A percentile compares a stretch with the other conserved stretches of the same genome.
These are phyloP conservation scores for Fistulinella staudtii DNA, from an alignment of 1,284 basidiomycete species.

Conservation along the genomic window DNA sequence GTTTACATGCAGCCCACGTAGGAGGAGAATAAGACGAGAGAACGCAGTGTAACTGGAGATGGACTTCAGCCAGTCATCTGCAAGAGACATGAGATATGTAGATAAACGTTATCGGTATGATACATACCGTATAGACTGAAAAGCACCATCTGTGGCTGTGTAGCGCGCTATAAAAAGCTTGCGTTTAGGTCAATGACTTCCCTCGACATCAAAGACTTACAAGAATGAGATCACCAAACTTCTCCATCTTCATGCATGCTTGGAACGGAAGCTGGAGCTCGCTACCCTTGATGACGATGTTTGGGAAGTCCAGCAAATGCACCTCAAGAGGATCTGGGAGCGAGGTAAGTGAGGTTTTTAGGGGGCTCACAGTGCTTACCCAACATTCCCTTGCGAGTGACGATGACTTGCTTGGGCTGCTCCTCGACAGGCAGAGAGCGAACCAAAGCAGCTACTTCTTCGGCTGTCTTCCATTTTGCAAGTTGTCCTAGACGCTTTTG, in stretches of 20 bases:
- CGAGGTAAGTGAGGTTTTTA: conserved; percentile 6
- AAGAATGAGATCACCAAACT: conserved; percentile 96
- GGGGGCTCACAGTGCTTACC: conserved; percentile 40
- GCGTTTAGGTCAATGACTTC: conserved; percentile 3
- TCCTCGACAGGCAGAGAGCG: conserved; percentile 98
- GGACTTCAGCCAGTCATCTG: conserved; percentile 97
- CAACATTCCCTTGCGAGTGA: conserved; percentile 99
- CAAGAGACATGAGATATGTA: conserved; percentile 4
- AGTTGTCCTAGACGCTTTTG: conserved; percentile 99
- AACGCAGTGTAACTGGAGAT: conserved; percentile 99
- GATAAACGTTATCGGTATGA: neutral
- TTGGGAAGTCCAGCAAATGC: conserved; percentile 98
- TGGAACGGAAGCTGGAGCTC: conserved; percentile 99
- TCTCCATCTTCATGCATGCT: conserved; percentile 99
- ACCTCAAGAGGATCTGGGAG: conserved; percentile 88
- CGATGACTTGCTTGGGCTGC: conserved; percentile 99
- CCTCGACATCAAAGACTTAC: conserved; percentile 37
- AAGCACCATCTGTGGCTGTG: conserved; percentile 98
- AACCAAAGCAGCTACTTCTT: conserved; percentile 98
- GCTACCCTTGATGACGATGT: conserved; percentile 99
- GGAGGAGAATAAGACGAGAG: conserved; percentile 91
- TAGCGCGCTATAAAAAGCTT: conserved; percentile 62
- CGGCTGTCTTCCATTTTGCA: conserved; percentile 99
- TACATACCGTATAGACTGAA: conserved; percentile 89
- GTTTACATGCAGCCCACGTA: conserved; percentile 98